A percentile compares a stretch with the other conserved stretches of the same genome.
These are phyloP conservation scores for Terfezia boudieri DNA, from an alignment of 495 filamentous ascomycete genomes.

Conservation along the genomic window DNA sequence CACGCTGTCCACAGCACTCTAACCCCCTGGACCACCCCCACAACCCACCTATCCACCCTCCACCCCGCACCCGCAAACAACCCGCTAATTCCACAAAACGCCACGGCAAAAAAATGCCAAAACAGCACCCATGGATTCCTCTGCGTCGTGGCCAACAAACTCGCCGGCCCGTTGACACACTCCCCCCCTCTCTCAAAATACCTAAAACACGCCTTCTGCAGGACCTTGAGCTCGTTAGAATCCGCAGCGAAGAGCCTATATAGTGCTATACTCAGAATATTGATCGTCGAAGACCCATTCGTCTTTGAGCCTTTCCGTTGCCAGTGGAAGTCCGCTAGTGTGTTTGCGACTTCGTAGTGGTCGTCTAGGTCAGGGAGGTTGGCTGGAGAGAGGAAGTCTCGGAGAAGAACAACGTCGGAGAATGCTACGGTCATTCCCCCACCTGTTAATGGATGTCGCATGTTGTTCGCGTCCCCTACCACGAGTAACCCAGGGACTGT, in stretches of 20 bases:
- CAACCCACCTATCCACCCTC: slow-evolving; percentile 34
- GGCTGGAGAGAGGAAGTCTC: slow-evolving; percentile 42
- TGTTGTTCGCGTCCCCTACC: slow-evolving; percentile 83
- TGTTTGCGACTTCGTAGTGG: slow-evolving; percentile 34
- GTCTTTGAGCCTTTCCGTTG: slow-evolving; percentile 35
- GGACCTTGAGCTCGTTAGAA: slow-evolving; percentile 46
- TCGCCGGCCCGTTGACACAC: slow-evolving; percentile 52
- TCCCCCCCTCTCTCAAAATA: slow-evolving; percentile 67
- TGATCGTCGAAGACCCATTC: slow-evolving; percentile 41
- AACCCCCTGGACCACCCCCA: slow-evolving; percentile 36
- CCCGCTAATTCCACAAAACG: slow-evolving; percentile 70
- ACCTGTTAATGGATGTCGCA: slow-evolving; percentile 85
- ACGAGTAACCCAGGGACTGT: slow-evolving; percentile 54
- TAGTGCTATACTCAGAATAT: slow-evolving; percentile 81
- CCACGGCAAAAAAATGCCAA: slow-evolving; percentile 86
- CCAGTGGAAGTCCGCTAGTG: slow-evolving; percentile 72
- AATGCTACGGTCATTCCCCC: slow-evolving; percentile 93
- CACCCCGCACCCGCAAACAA: slow-evolving; percentile 25
- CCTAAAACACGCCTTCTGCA: slow-evolving; percentile 77
- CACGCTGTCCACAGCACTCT: slow-evolving; percentile 71
- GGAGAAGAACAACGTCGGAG: slow-evolving; percentile 62
- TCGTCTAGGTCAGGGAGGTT: slow-evolving; percentile 46
- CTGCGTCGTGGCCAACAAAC: slow-evolving; percentile 66
- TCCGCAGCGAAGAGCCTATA: slow-evolving; percentile 80
- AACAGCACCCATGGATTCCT: slow-evolving; percentile 56